Evolutionary conservation across 108 stramenopile species (phyloP), one percentile per base, ranked within the genome.

Genomic region (Poteriospumella lacustris): DNA sequence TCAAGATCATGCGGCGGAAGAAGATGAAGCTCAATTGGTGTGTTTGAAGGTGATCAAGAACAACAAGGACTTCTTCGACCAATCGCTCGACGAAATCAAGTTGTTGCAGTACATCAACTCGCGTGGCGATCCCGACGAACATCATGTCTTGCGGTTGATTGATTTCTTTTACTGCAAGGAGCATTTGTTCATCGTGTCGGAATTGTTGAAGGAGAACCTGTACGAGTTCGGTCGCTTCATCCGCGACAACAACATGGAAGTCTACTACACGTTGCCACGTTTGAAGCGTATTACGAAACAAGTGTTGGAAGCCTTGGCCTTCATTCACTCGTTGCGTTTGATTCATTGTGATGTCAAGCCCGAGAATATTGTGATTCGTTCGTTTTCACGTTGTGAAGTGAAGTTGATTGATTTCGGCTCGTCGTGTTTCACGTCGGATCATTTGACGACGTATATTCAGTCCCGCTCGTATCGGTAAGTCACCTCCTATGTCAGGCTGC

Each of bases 321-420:
- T 94, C 86, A 89, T 97, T 38, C 94, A 96, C 79, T 82, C 79
- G 28, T 75, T 94, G 42, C 92, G 93, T 24, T 85, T 99, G 39
- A 88, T 97, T 60, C 98, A 99, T 84, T 95, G 92, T 72, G 98
- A 99, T 79, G 84, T 99, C 52, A 99, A 99, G 84, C 98, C 98
- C 40, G 98, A 97, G 85, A 99, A 99, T 82, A 97, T 96, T 68
- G 83, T 97, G 29, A 82, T 96, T n/a, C 33, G 59, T n/a, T 28
- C n/a, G 3, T 68, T 68, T 38, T 77, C 76, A 0, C 29, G 59
- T 31, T 41, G 36, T 26, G 75, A 90, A 42, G 91, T 97, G 41
- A 97, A 97, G 88, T 76, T 99, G 42, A 97, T 99, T 79, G 98
- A 99, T 73, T 99, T 99, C 84, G 98, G 98, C 29, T 92, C 91